Evolutionary conservation across 129 eudicot genomes (phyloP), one percentile per base, ranked within the genome.

Genomic region (Pittosporum tobira): DNA sequence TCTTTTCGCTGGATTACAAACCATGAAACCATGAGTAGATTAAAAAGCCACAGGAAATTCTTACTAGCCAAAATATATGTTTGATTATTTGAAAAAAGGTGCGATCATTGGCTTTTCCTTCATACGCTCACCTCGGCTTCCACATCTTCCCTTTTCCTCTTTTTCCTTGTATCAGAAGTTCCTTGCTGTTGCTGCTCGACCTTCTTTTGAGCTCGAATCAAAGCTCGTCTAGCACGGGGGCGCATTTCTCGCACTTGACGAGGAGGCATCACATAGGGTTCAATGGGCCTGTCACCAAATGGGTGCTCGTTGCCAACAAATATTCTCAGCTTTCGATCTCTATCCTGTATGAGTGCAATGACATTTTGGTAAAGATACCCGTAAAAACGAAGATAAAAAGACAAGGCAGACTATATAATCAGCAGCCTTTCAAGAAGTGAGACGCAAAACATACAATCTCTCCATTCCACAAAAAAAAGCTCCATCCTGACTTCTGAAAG

Each of bases 301-400:
- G 98, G 98, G 53, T 90, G 98, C 68, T 90, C 94, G 15, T 61
- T 52, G 30, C 79, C 84, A 16, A 94, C 29, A 57, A 90, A 90
- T 70, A 90, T 90, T 76, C 98, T 86, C 76, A 90, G 64, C 61
- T 90, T 90, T 42, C 77, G 81, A 67, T 85, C 95, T 78, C 98
- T 80, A 61, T 86, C 95, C 95, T 90, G 77, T 50, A 62, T 26
- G 26, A 49, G 51, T 20, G 49, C 4, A 25, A 14, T 18, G 7
- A 12, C 26, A 51, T 27, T n/a, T n/a, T 22, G 51, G 14, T 54
- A 18, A 21, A 34, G 20, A 47, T 19, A 36, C 16, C 26, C 21
- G 23, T 37, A 2, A 34, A 23, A 63, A 38, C 27, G n/a, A n/a
- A n/a, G n/a, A n/a, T n/a, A n/a, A n/a, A n/a, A 22, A 34, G 30